These are phyloP conservation scores for Myriangium duriaei DNA, from an alignment of 2,329 filamentous ascomycete genomes.

Conservation along the genomic window DNA sequence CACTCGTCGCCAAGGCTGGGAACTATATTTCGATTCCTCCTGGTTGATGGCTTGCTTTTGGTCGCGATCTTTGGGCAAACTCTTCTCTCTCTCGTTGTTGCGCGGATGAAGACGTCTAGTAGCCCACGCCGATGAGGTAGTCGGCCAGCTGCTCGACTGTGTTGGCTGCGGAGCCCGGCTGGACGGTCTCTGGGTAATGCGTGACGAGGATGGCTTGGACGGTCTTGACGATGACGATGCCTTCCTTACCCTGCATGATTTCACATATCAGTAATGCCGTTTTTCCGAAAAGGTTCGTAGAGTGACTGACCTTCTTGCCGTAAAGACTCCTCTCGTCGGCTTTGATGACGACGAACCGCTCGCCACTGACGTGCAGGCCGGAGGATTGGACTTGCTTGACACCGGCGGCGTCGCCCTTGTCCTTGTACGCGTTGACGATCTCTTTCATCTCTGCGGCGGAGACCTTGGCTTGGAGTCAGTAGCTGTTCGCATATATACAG, in stretches of 20 bases:
- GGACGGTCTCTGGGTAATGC: slow-evolving; percentile 64
- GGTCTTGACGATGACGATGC: slow-evolving; percentile 75
- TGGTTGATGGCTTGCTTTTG: too few species aligned
- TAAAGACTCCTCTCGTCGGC: slow-evolving; percentile 71
- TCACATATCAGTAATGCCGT: not conserved
- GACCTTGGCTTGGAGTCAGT: too few species aligned
- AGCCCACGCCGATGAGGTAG: slow-evolving; percentile 68
- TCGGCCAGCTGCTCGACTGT: slow-evolving; percentile 75
- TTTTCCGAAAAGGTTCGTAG: not conserved
- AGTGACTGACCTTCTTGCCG: slow-evolving; percentile 58
- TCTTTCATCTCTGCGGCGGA: slow-evolving; percentile 42
- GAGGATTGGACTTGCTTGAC: slow-evolving; percentile 56
- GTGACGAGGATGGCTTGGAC: slow-evolving; percentile 77
- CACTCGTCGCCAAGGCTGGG: too few species aligned
- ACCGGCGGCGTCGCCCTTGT: slow-evolving; percentile 38
- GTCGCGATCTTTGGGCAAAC: too few species aligned
- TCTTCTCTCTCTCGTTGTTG: not conserved
- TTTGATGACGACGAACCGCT: slow-evolving; percentile 66
- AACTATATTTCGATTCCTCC: too few species aligned
- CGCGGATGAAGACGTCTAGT: slow-evolving; percentile 49
- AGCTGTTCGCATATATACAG: too few species aligned
- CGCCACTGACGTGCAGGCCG: slow-evolving; percentile 63
- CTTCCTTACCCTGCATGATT: slow-evolving; percentile 54
- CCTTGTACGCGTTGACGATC: slow-evolving; percentile 40
- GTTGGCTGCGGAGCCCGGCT: slow-evolving; percentile 63